These are phyloP conservation scores for Tolypocladium cylindrosporum DNA, from an alignment of 2,329 filamentous ascomycete genomes.

Conservation along the genomic window DNA sequence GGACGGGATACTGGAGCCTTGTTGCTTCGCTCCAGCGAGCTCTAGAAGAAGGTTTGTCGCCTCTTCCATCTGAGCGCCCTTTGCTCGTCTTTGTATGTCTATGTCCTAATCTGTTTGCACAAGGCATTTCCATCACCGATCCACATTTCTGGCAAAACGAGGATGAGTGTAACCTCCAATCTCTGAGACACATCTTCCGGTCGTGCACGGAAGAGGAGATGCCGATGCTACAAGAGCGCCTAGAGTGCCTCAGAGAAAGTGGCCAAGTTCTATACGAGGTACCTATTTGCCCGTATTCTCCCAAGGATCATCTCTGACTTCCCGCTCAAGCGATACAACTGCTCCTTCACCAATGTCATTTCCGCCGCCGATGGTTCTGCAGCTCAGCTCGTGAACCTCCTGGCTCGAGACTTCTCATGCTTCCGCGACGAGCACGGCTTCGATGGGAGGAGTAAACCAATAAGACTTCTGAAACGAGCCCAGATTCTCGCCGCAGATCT, in stretches of 20 bases:
- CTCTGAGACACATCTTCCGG: constrained; percentile 69
- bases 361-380: constrained; percentile 68
- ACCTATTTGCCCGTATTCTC: constrained; percentile 8
- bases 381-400: constrained; percentile 72
- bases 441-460: constrained; percentile 55
- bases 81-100: not conserved
- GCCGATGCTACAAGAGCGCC: constrained; percentile 68
- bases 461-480: constrained; percentile 84
- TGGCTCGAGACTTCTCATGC: constrained; percentile 73
- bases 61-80: not conserved
- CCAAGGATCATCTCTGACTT: too few species aligned
- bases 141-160: constrained; percentile 79
- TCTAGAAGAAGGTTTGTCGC: constrained; percentile 61
- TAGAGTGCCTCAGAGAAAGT: constrained; percentile 73
- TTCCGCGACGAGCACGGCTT: constrained; percentile 76
- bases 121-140: constrained; percentile 79
- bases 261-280: constrained; percentile 71
- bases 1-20: constrained; percentile 94
- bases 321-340: constrained; percentile 55
- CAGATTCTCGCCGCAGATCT: constrained; percentile 94
- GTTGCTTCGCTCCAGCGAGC: constrained; percentile 81
- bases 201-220: constrained; percentile 82
- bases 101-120: not conserved
- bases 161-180: constrained; percentile 63
- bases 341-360: constrained; percentile 65